Percentiles rank a stretch among this genome's conserved stretches.
Conservation (phyloP, 306 rosid genomes). For the Cicer arietinum region DNA sequence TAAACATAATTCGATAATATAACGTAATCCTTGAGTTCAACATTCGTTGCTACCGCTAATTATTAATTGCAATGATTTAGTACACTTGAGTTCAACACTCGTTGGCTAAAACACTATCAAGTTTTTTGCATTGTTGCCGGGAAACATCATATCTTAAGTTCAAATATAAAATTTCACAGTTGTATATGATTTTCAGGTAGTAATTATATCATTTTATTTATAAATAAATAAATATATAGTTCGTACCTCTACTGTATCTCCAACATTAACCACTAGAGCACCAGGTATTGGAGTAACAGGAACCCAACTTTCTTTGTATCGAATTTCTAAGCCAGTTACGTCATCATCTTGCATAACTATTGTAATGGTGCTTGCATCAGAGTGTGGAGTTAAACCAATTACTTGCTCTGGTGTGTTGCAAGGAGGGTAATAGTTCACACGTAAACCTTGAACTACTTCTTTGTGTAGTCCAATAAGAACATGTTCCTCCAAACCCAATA, state of each 20-base stretch:
- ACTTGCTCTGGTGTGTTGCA: slow-evolving; percentile 51
- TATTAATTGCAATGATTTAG: too few species aligned
- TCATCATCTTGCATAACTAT: slow-evolving; percentile 52
- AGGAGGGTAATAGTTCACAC: slow-evolving; percentile 53
- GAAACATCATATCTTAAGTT: too few species aligned
- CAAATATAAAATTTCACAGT: too few species aligned
- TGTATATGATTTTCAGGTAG: too few species aligned
- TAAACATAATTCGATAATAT: too few species aligned
- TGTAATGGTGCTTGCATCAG: slow-evolving; percentile 52
- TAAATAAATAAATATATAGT: too few species aligned
- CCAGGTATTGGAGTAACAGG: slow-evolving; percentile 43
- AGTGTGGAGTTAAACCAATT: slow-evolving; percentile 49
- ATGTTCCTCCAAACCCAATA: slow-evolving; percentile 50
- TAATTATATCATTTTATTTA: too few species aligned
- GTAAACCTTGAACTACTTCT: slow-evolving; percentile 37
- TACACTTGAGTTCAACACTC: too few species aligned
- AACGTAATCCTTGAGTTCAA: too few species aligned
- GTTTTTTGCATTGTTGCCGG: too few species aligned
- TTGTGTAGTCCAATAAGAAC: slow-evolving; percentile 45
- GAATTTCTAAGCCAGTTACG: slow-evolving; percentile 46
- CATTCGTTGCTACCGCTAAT: too few species aligned
- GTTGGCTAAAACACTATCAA: too few species aligned
- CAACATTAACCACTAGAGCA: slow-evolving; percentile 48
- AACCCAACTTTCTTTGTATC: slow-evolving; percentile 48
- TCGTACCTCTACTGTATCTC: slow-evolving; percentile 46